Evolutionary conservation across 208 protist species (phyloP), one percentile per base, ranked within the genome.

Genomic region (Trypanosoma boissoni): DNA sequence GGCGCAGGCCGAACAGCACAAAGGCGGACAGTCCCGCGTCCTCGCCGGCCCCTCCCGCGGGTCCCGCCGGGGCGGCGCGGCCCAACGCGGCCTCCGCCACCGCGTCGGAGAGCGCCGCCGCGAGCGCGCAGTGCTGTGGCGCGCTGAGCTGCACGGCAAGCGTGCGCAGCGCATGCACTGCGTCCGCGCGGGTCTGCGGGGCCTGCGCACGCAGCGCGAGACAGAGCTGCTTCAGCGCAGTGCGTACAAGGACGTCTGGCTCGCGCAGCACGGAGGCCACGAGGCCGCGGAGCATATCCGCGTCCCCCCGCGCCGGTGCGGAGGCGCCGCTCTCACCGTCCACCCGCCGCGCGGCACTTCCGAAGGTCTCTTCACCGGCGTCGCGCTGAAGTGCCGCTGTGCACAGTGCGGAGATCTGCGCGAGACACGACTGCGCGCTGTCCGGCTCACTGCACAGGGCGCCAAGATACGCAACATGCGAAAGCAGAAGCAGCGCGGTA

Each of bases 391-490:
- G 63, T 2, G 74, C 77, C 31, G 70, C 58, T 21, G 73, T 72
- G 67, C 82, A 85, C 39, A 95, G 74, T 46, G 73, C 80, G 39
- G 76, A 78, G 41, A 95, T 73, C 55, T 87, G 85, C 31, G 77
- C 58, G 39, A 92, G 68, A 64, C 88, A 92, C 32, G 76, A 74
- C 57, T 91, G 88, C 9, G 85, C 72, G 36, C 62, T 80, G 44
- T 92, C 85, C 3, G 74, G 57, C 59, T 90, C 80, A 26, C 78
- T 64, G 68, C 85, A 92, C 82, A 92, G 82, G 39, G 64, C 73
- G 9, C 88, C 88, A 58, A 91, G 63, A 68, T 88, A 92, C 20
- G 80, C 68, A 2, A 85, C 59, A 43, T 91, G 66, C 3, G 78
- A 68, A n/a, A 95, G 76, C 48, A 92, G 52, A 31, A 79, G 53